A percentile compares a stretch with the other conserved stretches of the same genome.
Conservation (phyloP, 2,329 filamentous ascomycete species). For the Dothideomycetes sp. region DNA sequence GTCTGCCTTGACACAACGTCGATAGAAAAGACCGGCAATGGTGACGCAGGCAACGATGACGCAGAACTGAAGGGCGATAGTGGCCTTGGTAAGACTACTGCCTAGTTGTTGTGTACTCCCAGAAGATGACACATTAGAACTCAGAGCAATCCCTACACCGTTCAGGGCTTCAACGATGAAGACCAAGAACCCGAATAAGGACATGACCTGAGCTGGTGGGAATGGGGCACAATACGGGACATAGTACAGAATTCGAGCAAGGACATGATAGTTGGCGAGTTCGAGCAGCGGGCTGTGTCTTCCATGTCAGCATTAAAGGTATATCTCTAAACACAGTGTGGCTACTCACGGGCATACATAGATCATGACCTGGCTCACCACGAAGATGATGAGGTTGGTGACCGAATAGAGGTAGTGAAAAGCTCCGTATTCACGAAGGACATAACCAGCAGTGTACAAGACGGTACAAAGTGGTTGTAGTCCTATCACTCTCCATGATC, state of each 20-base stretch:
- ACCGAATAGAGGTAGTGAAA: conserved; percentile 14
- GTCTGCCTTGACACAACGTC: conserved; percentile 28
- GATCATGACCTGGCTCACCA: conserved; percentile 35
- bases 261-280: conserved; percentile 50
- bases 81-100: conserved; percentile 32
- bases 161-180: conserved; percentile 41
- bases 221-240: conserved; percentile 48
- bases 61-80: conserved; percentile 39
- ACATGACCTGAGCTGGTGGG: conserved; percentile 47
- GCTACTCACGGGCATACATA: conserved; percentile 22
- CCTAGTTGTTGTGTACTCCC: conserved; percentile 7
- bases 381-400: conserved; percentile 34
- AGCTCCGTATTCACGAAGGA: conserved; percentile 38
- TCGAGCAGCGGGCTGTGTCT: conserved; percentile 44
- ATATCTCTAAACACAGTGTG: too few relatives aligned
- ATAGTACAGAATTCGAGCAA: conserved; percentile 51
- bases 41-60: conserved; percentile 40
- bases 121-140: conserved; percentile 28
- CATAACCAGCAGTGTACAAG: conserved; percentile 49
- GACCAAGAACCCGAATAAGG: conserved; percentile 46
- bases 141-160: conserved; percentile 38
- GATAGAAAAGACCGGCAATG: conserved; percentile 38
- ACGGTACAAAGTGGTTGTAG: conserved; percentile 47
- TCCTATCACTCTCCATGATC: conserved; percentile 42
- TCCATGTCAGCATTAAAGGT: neutral